Percentiles rank a stretch among this genome's conserved stretches.
Evolutionary conservation across 177 flowering plant genomes (phyloP).

Genomic region (Vitis hybrid): DNA sequence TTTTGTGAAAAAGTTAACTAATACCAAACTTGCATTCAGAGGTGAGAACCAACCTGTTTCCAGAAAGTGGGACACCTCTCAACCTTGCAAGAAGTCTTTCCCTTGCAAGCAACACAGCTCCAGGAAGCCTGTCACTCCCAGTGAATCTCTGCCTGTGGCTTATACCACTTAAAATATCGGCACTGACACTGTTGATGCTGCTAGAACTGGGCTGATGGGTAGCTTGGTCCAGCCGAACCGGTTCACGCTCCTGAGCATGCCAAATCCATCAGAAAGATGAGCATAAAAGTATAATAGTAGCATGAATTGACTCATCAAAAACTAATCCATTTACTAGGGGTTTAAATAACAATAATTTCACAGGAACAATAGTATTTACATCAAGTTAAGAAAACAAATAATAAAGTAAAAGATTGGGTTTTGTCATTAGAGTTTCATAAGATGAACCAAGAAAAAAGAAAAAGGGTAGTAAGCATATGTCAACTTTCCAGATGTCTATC

Average conservation of each 20-base stretch:
- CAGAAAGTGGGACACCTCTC: slow-evolving; percentile 66
- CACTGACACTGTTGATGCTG: slow-evolving; percentile 4
- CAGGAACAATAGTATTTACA: too few species aligned
- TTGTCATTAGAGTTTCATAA: too few species aligned
- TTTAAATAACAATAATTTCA: too few species aligned
- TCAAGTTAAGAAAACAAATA: too few species aligned
- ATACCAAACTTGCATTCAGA: not conserved
- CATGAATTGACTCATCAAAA: too few species aligned
- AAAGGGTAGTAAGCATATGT: too few species aligned
- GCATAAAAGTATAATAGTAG: too few species aligned
- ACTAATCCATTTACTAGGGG: too few species aligned
- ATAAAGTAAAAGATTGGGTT: too few species aligned
- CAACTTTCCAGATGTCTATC: too few species aligned
- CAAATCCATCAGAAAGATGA: not conserved
- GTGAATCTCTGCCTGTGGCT: slow-evolving; percentile 23
- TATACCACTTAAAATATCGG: slow-evolving; percentile 26
- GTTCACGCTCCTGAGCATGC: slow-evolving; percentile 48
- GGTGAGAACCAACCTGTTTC: slow-evolving; percentile 50
- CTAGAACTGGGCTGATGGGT: slow-evolving; percentile 27
- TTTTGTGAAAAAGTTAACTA: not conserved
- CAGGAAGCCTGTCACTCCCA: slow-evolving; percentile 75
- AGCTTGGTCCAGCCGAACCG: slow-evolving; percentile 33
- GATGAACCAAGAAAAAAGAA: too few species aligned
- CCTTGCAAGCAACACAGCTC: slow-evolving; percentile 83
- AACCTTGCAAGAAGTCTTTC: slow-evolving; percentile 87